Evolutionary conservation across 31 red algal genomes (phyloP).

Genomic region (Odonthalia washingtoniensis): DNA sequence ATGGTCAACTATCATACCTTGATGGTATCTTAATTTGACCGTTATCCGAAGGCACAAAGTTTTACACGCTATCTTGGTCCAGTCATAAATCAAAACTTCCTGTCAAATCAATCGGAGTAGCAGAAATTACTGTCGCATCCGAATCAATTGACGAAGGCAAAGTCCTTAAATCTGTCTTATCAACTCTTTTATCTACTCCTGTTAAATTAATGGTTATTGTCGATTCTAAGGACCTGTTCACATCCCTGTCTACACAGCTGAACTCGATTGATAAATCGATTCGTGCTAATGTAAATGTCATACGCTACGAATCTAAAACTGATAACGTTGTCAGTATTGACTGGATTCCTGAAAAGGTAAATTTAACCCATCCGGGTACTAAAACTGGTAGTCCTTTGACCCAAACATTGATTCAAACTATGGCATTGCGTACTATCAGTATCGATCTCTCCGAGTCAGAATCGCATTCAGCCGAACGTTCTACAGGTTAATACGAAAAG

Average conservation of each 20-base stretch:
- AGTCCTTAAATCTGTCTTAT: not conserved
- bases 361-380: not conserved
- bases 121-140: not conserved
- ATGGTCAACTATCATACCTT: not conserved
- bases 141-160: slow-evolving; percentile 16
- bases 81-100: slow-evolving; percentile 7
- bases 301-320: not conserved
- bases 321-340: not conserved
- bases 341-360: not conserved
- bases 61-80: not conserved
- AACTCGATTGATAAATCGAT: not conserved
- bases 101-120: not conserved
- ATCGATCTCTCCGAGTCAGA: not conserved
- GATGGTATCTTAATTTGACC: not conserved
- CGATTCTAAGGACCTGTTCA: not conserved
- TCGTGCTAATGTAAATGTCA: not conserved
- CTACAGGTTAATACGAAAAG: not conserved
- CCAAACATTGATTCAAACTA: not conserved
- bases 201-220: not conserved
- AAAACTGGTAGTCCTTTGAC: not conserved
- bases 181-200: not conserved
- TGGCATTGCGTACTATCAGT: not conserved
- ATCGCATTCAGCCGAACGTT: not conserved
- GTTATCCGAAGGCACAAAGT: not conserved
- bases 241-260: not conserved